Evolutionary conservation across 139 green algal species (phyloP).

Genomic region (Gonium pectorale): DNA sequence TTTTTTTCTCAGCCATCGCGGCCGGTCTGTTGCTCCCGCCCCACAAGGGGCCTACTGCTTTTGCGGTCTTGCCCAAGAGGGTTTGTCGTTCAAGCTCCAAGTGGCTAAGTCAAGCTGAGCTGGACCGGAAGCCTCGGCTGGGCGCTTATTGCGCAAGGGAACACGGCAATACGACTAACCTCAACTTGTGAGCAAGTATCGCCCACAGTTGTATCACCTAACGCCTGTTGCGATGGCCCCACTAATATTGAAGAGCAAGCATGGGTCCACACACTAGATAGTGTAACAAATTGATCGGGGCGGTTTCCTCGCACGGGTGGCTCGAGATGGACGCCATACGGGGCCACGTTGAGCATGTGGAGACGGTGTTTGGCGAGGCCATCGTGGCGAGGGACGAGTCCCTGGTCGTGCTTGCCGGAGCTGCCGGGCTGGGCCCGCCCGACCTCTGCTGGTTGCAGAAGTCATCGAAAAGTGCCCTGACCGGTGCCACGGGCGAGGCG

Average conservation of each 20-base stretch:
- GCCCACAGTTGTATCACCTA: too few species aligned
- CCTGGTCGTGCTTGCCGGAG: conserved; percentile 31
- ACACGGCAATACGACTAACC: too few species aligned
- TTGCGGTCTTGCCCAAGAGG: not conserved
- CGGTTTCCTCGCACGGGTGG: too few species aligned
- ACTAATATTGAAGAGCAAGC: too few species aligned
- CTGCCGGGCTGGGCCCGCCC: conserved; percentile 64
- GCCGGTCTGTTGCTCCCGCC: not conserved
- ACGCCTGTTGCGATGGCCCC: too few species aligned
- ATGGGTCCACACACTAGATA: too few species aligned
- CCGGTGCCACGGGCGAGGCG: conserved; percentile 24
- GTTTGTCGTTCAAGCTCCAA: too few species aligned
- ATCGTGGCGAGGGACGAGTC: conserved; percentile 62
- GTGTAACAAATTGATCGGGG: too few species aligned
- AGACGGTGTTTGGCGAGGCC: conserved; percentile 63
- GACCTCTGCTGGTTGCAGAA: conserved; percentile 79
- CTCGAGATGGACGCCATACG: conserved; percentile 59
- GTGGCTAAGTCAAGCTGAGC: too few species aligned
- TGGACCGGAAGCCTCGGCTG: too few species aligned
- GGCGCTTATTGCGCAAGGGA: too few species aligned
- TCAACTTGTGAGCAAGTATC: too few species aligned
- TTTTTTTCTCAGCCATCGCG: conserved; percentile 6
- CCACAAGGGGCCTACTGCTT: not conserved
- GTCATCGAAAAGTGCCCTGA: conserved; percentile 34
- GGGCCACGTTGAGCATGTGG: conserved; percentile 55